Base-by-base conservation (phyloP, 176 grass and related monocot genomes). In the Triticum urartu region DNA sequence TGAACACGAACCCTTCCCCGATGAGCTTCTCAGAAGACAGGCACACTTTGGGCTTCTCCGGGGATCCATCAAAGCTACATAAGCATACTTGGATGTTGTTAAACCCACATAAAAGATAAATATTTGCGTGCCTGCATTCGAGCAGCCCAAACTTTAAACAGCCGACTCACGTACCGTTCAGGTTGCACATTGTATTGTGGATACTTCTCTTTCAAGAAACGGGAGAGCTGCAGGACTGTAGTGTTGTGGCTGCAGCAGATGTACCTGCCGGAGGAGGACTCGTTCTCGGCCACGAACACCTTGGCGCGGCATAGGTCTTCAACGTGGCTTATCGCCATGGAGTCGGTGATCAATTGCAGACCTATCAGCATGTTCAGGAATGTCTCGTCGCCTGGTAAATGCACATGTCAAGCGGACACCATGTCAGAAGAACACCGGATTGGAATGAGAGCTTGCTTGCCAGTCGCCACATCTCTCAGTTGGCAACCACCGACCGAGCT, bases 281-380 rank as follows among this genome's bases (percentile, higher is more conserved):
- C 35, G 6, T 87, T 36, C 85, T 91, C 89, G 4, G 76, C 81
- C 17, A 87, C 13, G 72, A 87, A 90, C 21, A 90, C 18, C 42
- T 90, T 78, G 67, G 88, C 77, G n/a, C 24, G 54, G 64, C 88
- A 90, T 17, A 90, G 39, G 39, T 90, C 89, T 24, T 87, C 79
- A 5, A 90, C 39, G 54, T 90, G 89, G 34, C 67, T 50, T 4
- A 87, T 69, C 15, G 68, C 9, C 6, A 78, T 5, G 4, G 72
- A 67, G 15, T 48, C 86, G 22, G 75, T 50, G 42, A 66, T 26
- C 13, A 36, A 35, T 11, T 79, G 39, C 13, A 78, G 40, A 67
- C 25, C 64, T 64, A 79, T 72, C 45, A 77, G 66, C 22, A 36
- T 21, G 6, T 63, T 7, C 6, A 86, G 21, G 3, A 21, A 21